Conservation (phyloP, 805 yeast species). For the Starmera quercuum region DNA sequence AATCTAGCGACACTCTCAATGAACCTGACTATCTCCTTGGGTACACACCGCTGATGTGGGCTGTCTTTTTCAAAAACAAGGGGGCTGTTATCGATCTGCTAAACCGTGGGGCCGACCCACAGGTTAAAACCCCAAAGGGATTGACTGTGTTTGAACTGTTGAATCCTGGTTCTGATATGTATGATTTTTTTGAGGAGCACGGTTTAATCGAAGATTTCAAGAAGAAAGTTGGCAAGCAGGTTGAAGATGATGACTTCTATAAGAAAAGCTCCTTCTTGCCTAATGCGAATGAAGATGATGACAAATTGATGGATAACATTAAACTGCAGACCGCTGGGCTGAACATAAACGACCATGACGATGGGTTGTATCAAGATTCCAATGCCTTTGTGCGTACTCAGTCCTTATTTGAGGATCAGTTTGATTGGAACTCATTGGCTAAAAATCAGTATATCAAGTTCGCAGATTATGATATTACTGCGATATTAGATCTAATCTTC, state of each 20-base stretch:
- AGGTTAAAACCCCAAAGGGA: constrained; percentile 33
- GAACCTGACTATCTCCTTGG: constrained; percentile 39
- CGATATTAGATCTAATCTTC: constrained; percentile 56
- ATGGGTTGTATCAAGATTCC: constrained; percentile 16
- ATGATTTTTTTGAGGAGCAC: constrained; percentile 52
- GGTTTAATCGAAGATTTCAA: constrained; percentile 23
- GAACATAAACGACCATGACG: constrained; percentile 13
- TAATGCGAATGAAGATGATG: constrained; percentile 19
- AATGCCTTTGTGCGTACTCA: constrained; percentile 7
- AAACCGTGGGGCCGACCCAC: constrained; percentile 53
- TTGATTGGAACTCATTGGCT: constrained; percentile 47
- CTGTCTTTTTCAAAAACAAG: constrained; percentile 53
- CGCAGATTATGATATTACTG: constrained; percentile 62
- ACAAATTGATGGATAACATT: constrained; percentile 23
- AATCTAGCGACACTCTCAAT: constrained; percentile 41
- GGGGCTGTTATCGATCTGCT: constrained; percentile 49
- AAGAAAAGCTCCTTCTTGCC: constrained; percentile 3
- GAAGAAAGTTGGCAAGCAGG: not conserved
- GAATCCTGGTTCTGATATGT: constrained; percentile 46
- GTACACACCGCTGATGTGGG: constrained; percentile 83
- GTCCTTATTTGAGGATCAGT: constrained; percentile 28
- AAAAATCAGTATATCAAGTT: constrained; percentile 57
- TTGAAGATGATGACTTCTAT: constrained; percentile 10
- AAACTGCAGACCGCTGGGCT: constrained; percentile 34
- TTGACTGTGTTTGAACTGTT: constrained; percentile 49